Base-by-base conservation (phyloP, 2,329 filamentous ascomycete genomes). In the Colletotrichum tabaci region DNA sequence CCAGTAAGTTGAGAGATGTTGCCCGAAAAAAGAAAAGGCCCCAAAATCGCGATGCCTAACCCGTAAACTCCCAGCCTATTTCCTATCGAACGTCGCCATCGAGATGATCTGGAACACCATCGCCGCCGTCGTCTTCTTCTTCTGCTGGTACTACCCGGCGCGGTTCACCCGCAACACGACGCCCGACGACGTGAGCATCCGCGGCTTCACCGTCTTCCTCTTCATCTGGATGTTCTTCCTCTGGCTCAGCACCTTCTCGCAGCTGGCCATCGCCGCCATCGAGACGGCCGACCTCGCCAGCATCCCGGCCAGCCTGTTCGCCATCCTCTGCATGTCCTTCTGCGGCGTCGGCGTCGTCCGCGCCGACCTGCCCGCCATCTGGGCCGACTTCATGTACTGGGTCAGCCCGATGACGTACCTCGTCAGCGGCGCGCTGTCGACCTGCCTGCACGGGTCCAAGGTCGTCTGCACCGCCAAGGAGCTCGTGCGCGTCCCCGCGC, bases 71-170 rank as follows among this genome's bases (percentile, higher is more conserved):
- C 8, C 16, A 72, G 66, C 70, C 8, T 74, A 73, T 23, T n/a
- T 74, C 5, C 58, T 73, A 16, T 73, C 69, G 0, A 73, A 74
- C 3, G 89, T 94, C 63, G 78, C 91, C 10, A 91, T 93, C 65
- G 92, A 95, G 78, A 81, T 94, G 0, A 91, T 92, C 0, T 94
- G 91, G 87, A 91, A 93, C 76, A 87, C 89, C 0, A 79, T 93
- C 23, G 87, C 90, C 81, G 87, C 88, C 1, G 82, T 91, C n/a
- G 77, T 93, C 50, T 88, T 92, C 76, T 94, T 86, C 82, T 84
- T 91, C 73, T 88, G 86, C 76, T 92, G 90, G 85, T 94, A 94
- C 82, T 94, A 92, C 76, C 91, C 92, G 0, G 89, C 93, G 61
- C 89, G 90, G 0, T 84, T 92, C 30, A 88, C 90, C 77, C 82